Percentiles rank a stretch among this genome's conserved stretches.
phyloP scores from a whole-genome alignment of 108 stramenopile species.

The Bacterosira constricta region DNA sequence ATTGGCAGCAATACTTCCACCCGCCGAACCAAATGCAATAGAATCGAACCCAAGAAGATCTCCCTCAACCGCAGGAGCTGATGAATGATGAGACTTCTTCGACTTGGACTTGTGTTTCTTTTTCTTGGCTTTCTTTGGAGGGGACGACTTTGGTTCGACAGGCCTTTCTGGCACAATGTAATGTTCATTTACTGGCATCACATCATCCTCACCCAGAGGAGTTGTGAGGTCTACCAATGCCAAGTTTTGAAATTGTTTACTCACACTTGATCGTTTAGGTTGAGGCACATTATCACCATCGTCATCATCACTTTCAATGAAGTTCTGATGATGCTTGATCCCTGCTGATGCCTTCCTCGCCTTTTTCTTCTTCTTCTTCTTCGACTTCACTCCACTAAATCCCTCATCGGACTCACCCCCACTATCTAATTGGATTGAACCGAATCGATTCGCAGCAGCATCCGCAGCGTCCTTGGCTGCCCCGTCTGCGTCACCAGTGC shows the following conservation, averaged over 20 bases:
- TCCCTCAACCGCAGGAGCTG: background rate
- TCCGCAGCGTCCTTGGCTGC: constrained; percentile 8
- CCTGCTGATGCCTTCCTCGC: constrained; percentile 43
- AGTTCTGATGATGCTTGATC: background rate
- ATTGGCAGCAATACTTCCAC: constrained; percentile 2
- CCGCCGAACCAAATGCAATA: constrained; percentile 42
- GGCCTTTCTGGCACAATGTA: constrained; percentile 63
- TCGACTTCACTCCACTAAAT: constrained; percentile 30
- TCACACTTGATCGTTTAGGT: constrained; percentile 19
- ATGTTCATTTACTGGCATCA: constrained; percentile 78
- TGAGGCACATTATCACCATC: constrained; percentile 58
- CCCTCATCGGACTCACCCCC: constrained; percentile 65
- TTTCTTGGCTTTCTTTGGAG: constrained; percentile 38
- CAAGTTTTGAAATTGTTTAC: constrained; percentile 66
- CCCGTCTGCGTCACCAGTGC: constrained; percentile 13
- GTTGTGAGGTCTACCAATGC: constrained; percentile 85
- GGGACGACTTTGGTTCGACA: background rate
- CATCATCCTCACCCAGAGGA: constrained; percentile 84
- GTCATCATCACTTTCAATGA: constrained; percentile 74
- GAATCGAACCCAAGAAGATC: constrained; percentile 58
- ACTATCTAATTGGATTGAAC: constrained; percentile 66
- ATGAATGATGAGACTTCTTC: constrained; percentile 37
- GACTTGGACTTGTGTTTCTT: constrained; percentile 71
- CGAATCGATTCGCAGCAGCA: constrained; percentile 52
- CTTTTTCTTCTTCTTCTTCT: constrained; percentile 77